phyloP scores from a whole-genome alignment of 2,329 filamentous ascomycete species.

The Didymosphaeria variabile region DNA sequence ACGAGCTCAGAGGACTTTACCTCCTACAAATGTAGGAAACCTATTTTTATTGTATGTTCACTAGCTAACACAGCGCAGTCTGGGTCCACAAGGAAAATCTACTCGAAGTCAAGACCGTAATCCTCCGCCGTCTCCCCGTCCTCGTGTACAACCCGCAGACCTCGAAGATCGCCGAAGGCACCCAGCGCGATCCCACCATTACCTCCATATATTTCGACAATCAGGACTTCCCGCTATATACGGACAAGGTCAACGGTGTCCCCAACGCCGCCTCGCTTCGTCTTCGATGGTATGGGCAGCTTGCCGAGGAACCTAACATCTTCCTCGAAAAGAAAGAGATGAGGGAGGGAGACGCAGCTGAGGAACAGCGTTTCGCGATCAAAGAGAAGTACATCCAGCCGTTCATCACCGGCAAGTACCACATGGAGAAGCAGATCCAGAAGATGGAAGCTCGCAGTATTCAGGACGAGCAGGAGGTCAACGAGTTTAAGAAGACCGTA shows the following conservation, averaged over 20 bases:
- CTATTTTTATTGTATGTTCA: not conserved
- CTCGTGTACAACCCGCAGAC: constrained; percentile 92
- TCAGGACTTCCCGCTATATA: constrained; percentile 84
- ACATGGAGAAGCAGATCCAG: constrained; percentile 87
- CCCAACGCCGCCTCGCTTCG: constrained; percentile 83
- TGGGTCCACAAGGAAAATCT: constrained; percentile 97
- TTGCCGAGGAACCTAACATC: constrained; percentile 80
- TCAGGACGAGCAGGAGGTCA: constrained; percentile 70
- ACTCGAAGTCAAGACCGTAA: constrained; percentile 95
- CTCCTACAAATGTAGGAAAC: constrained; percentile 80
- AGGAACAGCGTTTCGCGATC: constrained; percentile 81
- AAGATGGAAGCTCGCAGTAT: constrained; percentile 84
- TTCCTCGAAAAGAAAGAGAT: constrained; percentile 90
- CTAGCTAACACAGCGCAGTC: constrained; percentile 62
- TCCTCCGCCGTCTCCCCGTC: constrained; percentile 87
- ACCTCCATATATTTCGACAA: constrained; percentile 98
- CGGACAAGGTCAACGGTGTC: constrained; percentile 80
- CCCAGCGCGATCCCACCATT: constrained; percentile 82
- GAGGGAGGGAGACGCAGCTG: constrained; percentile 76
- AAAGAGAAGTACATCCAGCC: constrained; percentile 94
- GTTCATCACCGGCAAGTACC: constrained; percentile 87
- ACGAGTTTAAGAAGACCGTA: constrained; percentile 75
- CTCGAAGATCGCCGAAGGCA: constrained; percentile 81
- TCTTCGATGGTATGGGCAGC: constrained; percentile 89
- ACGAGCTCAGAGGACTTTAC: constrained; percentile 72